A percentile compares a stretch with the other conserved stretches of the same genome.
These are phyloP conservation scores for Cyanidiococcus yangmingshanensis DNA, from an alignment of 23 red algal genomes.

Conservation along the genomic window DNA sequence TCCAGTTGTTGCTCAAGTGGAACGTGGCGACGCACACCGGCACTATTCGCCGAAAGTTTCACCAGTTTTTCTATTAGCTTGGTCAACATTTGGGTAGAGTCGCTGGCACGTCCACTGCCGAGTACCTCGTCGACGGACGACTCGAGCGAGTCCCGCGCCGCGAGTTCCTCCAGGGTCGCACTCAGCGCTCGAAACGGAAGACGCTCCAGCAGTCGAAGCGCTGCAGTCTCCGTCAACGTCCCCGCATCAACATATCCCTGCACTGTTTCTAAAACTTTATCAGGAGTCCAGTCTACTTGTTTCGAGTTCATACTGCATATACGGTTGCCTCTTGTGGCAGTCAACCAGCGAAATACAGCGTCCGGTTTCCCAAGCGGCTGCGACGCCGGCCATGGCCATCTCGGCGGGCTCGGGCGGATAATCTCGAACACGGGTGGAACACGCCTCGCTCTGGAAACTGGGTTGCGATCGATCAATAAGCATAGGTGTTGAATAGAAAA, in stretches of 20 bases:
- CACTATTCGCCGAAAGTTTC: not conserved
- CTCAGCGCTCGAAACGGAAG: not conserved
- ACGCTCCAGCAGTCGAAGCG: not conserved
- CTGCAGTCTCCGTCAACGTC: not conserved
- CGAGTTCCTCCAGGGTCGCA: not conserved
- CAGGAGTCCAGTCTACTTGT: not conserved
- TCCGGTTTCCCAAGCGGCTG: no score
- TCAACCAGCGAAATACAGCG: no score
- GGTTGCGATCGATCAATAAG: no score
- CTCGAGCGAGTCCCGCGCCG: constrained; percentile 7
- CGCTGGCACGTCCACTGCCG: not conserved
- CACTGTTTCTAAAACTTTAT: constrained; percentile 4
- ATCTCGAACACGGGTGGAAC: no score
- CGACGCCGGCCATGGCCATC: no score
- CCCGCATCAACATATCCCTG: not conserved
- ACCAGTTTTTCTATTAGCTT: not conserved
- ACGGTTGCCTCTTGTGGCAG: no score
- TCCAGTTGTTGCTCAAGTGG: not conserved
- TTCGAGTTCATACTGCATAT: not conserved
- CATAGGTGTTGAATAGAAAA: no score
- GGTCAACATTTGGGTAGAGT: not conserved
- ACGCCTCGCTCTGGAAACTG: no score
- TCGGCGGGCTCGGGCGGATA: no score
- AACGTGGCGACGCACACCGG: not conserved
- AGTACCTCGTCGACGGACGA: not conserved